phyloP scores from a whole-genome alignment of 1,284 basidiomycete species.

The Boletus mariae region DNA sequence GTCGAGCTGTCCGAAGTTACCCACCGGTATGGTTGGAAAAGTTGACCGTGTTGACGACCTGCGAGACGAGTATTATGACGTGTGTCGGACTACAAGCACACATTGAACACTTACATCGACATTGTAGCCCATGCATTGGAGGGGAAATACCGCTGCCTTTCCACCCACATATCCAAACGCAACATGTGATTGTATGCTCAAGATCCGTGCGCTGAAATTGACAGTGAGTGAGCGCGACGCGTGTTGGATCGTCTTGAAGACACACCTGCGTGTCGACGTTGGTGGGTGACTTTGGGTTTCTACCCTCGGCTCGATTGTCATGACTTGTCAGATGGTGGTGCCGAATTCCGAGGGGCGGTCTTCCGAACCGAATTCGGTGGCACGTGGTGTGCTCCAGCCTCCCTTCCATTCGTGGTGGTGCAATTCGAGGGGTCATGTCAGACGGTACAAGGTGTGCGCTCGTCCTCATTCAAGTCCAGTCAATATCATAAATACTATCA shows the following conservation, averaged over 20 bases:
- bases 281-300: not conserved
- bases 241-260: not conserved
- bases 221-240: not conserved
- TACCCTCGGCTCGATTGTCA: not conserved
- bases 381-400: conserved; percentile 9
- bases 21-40: conserved; percentile 91
- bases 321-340: not conserved
- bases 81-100: not conserved
- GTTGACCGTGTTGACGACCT: conserved; percentile 95
- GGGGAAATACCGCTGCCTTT: conserved; percentile 93
- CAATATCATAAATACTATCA: not conserved
- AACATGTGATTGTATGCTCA: conserved; percentile 92
- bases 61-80: conserved; percentile 31
- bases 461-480: not conserved
- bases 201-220: conserved; percentile 40
- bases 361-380: conserved; percentile 3
- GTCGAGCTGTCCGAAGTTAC: conserved; percentile 17
- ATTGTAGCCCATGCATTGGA: conserved; percentile 93
- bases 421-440: conserved; percentile 22
- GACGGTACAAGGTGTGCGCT: conserved; percentile 31
- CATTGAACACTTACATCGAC: conserved; percentile 78
- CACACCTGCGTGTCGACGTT: not conserved
- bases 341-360: not conserved
- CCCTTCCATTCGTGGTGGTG: not conserved
- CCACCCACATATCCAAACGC: conserved; percentile 94